Evolutionary conservation across 169 alveolate species (phyloP).

Genomic region (Babesia bovis): DNA sequence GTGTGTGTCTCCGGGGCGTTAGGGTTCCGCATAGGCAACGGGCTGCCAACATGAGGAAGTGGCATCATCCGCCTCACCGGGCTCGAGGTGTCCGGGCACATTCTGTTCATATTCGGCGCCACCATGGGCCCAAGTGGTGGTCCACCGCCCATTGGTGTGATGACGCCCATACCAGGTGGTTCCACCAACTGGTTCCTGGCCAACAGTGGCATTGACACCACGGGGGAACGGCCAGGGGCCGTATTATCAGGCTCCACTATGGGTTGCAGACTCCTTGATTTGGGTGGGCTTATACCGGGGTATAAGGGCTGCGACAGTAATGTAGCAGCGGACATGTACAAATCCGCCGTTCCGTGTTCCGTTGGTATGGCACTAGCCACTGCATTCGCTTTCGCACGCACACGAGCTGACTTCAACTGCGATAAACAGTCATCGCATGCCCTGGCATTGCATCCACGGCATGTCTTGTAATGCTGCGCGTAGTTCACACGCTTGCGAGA

Average conservation of each 20-base stretch:
- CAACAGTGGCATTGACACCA: constrained; percentile 16
- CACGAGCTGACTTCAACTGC: constrained; percentile 16
- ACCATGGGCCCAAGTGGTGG: constrained; percentile 3
- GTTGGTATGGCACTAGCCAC: background rate
- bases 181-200: constrained; percentile 19
- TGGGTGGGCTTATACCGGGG: constrained; percentile 10
- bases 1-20: background rate
- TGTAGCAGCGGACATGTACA: constrained; percentile 35
- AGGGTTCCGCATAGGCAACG: background rate
- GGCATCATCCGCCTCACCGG: constrained; percentile 1
- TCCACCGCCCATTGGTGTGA: constrained; percentile 2
- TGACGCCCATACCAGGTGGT: constrained; percentile 12
- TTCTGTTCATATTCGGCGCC: constrained; percentile 15
- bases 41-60: constrained; percentile 5
- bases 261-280: background rate
- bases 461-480: constrained; percentile 32
- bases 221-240: constrained; percentile 14
- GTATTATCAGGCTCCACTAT: background rate
- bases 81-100: background rate
- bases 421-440: constrained; percentile 34
- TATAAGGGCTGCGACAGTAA: constrained; percentile 26
- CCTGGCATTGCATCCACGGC: constrained; percentile 26
- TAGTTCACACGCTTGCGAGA: constrained; percentile 9
- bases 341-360: constrained; percentile 8
- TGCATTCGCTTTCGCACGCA: background rate